These are phyloP conservation scores for Alisma plantagoaquatica DNA, from an alignment of 106 monocot genomes.

Conservation along the genomic window DNA sequence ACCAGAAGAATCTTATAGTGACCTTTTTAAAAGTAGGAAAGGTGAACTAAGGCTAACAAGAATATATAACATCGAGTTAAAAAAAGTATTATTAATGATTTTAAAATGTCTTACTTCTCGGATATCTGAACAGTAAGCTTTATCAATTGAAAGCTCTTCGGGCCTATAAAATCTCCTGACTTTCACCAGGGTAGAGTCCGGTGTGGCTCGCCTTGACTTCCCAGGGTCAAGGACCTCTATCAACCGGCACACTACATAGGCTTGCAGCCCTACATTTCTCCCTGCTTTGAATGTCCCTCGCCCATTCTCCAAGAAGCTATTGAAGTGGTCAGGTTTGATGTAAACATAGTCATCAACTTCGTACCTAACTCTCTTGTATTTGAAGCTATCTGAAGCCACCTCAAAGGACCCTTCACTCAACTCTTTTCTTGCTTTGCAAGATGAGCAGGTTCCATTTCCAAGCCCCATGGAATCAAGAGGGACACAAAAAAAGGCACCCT, in stretches of 20 bases:
- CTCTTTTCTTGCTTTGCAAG: constrained; percentile 48
- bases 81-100: too few relatives aligned
- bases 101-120: too few relatives aligned
- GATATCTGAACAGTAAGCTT: constrained; percentile 80
- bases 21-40: too few relatives aligned
- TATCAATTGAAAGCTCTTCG: constrained; percentile 70
- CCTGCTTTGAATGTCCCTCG: constrained; percentile 82
- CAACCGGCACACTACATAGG: constrained; percentile 74
- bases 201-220: constrained; percentile 28
- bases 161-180: constrained; percentile 90
- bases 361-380: constrained; percentile 52
- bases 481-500: constrained; percentile 65
- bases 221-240: constrained; percentile 30
- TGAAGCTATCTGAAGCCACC: constrained; percentile 27
- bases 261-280: constrained; percentile 80
- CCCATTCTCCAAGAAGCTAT: constrained; percentile 39
- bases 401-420: constrained; percentile 29
- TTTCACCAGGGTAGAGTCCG: constrained; percentile 40
- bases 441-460: constrained; percentile 67
- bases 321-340: constrained; percentile 40
- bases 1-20: too few relatives aligned
- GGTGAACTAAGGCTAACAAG: too few relatives aligned
- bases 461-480: constrained; percentile 50
- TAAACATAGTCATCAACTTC: constrained; percentile 67
- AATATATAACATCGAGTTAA: too few relatives aligned